Evolutionary conservation across 2,329 filamentous ascomycete species (phyloP).

Genomic region (Chrysosporium queenslandicum): DNA sequence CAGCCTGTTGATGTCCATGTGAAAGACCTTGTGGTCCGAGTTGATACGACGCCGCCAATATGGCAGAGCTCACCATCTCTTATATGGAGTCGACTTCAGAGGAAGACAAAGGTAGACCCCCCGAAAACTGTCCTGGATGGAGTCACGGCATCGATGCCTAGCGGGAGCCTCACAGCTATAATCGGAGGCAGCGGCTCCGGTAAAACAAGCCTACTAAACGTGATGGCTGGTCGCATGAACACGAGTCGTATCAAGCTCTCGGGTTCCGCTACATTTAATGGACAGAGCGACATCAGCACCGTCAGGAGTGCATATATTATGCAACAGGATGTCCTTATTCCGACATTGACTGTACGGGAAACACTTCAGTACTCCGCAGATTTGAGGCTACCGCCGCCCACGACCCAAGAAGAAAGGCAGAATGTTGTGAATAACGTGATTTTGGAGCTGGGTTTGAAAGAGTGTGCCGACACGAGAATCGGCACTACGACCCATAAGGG

Average conservation of each 20-base stretch:
- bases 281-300: conserved; percentile 40
- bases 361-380: conserved; percentile 65
- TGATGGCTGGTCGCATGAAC: conserved; percentile 58
- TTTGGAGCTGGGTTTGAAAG: conserved; percentile 62
- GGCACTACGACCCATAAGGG: conserved; percentile 62
- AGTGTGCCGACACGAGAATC: conserved; percentile 65
- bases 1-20: conserved; percentile 34
- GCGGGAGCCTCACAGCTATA: conserved; percentile 62
- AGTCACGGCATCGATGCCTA: conserved; percentile 53
- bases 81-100: conserved; percentile 26
- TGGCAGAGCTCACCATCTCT: conserved; percentile 27
- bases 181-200: conserved; percentile 65
- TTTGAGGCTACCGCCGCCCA: conserved; percentile 55
- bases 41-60: conserved; percentile 27
- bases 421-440: conserved; percentile 67
- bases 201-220: conserved; percentile 62
- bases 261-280: conserved; percentile 55
- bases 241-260: conserved; percentile 43
- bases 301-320: conserved; percentile 49
- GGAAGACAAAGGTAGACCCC: conserved; percentile 19
- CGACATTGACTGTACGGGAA: conserved; percentile 64
- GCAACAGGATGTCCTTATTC: conserved; percentile 64
- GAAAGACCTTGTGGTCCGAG: conserved; percentile 25
- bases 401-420: conserved; percentile 48
- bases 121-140: conserved; percentile 49